phyloP scores from a whole-genome alignment of 306 rosid species.

The Lagenaria siceraria region DNA sequence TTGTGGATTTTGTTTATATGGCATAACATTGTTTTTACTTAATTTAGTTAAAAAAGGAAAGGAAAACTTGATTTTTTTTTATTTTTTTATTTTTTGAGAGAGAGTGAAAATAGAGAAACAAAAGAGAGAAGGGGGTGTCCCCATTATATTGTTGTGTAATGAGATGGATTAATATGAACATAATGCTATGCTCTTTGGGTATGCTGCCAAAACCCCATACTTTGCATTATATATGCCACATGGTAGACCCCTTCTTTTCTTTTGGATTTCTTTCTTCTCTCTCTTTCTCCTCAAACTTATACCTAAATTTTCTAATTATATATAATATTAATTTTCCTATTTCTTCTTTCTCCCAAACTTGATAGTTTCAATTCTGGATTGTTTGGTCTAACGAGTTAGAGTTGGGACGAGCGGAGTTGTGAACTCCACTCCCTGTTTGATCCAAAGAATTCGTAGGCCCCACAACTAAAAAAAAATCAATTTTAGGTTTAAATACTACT shows the following conservation, averaged over 20 bases:
- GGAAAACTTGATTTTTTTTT: neutral
- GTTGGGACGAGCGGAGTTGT: too few relatives aligned
- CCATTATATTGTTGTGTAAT: neutral
- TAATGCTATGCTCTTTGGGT: neutral
- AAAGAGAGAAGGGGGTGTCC: neutral
- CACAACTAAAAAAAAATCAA: too few relatives aligned
- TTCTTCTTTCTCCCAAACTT: too few relatives aligned
- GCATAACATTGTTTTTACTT: neutral
- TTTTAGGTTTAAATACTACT: too few relatives aligned
- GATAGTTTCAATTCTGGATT: too few relatives aligned
- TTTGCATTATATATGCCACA: neutral
- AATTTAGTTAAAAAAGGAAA: neutral
- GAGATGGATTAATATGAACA: neutral
- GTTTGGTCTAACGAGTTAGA: too few relatives aligned
- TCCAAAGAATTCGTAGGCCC: too few relatives aligned
- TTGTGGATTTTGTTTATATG: too few relatives aligned
- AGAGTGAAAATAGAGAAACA: neutral
- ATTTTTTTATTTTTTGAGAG: neutral
- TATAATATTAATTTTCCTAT: too few relatives aligned
- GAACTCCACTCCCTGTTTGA: too few relatives aligned
- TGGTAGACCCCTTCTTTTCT: constrained; percentile 9
- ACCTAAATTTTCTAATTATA: neutral
- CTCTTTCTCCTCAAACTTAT: neutral
- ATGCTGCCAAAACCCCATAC: neutral
- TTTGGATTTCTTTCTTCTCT: neutral